Evolutionary conservation across 2,329 filamentous ascomycete genomes (phyloP), one percentile per base, ranked within the genome.

Genomic region (Xylariales sp.): DNA sequence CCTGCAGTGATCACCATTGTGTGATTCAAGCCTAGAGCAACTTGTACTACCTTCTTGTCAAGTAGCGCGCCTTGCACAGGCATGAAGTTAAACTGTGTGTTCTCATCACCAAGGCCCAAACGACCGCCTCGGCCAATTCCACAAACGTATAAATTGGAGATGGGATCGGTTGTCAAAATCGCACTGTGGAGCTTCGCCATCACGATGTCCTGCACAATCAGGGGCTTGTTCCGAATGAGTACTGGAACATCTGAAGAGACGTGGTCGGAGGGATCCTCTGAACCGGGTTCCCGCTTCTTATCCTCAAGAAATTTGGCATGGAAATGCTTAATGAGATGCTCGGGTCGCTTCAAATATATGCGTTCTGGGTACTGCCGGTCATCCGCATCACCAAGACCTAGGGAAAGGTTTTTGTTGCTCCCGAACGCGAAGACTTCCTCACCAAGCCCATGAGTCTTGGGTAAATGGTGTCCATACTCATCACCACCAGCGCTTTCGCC

Each of bases 391-490:
- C 90, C 90, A 43, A 97, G 83, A 2, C 93, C 93, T 16, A 98
- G 75, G 0, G 87, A 93, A 8, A 95, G 65, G 50, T 98, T 98
- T 55, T 93, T 94, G 63, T 96, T 98, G 62, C 90, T 97, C 34
- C 93, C 93, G 62, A 97, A 96, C 1, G 88, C 84, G 53, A 88
- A 97, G 1, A 96, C 67, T 55, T 98, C 93, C 52, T 95, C 88
- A 7, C 88, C 91, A 16, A 60, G 34, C n/a, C 52, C 52, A 16
- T 31, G 13, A 12, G 34, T 43, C 38, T 41, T 53, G 15, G 19
- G 16, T 36, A 44, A 40, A 34, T 56, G 46, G 14, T 41, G 52
- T 48, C 51, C 48, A 19, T 33, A 24, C 15, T 57, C 51, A 39
- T 43, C 35, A 31, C 37, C 37, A 30, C 57, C 54, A 29, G 62